phyloP scores from a whole-genome alignment of 352 stramenopile species.

The Globisporangium cylindrosporum region DNA sequence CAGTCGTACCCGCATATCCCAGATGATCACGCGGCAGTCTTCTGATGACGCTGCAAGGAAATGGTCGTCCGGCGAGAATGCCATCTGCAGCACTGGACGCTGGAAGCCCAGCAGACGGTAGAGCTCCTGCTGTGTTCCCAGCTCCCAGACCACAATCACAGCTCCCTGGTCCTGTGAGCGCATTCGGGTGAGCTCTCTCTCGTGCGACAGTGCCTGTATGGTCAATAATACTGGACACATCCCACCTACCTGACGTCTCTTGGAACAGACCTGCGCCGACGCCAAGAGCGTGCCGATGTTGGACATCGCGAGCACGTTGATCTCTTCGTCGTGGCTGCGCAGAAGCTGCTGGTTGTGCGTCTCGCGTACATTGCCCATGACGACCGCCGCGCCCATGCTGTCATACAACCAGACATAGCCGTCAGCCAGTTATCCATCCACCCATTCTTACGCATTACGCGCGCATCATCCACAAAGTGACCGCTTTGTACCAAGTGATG shows the following conservation, averaged over 20 bases:
- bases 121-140: conserved; percentile 35
- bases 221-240: no score
- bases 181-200: neutral
- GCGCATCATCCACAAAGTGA: neutral
- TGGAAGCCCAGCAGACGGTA: conserved; percentile 63
- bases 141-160: conserved; percentile 49
- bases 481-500: conserved; percentile 39
- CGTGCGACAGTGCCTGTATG: no score
- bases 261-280: conserved; percentile 44
- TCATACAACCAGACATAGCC: neutral
- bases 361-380: conserved; percentile 47
- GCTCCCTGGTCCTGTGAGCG: conserved; percentile 33
- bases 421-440: neutral
- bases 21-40: conserved; percentile 67
- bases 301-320: conserved; percentile 45
- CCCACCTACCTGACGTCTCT: conserved; percentile 19
- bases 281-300: conserved; percentile 36
- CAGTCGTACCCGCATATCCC: conserved; percentile 61
- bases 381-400: conserved; percentile 55
- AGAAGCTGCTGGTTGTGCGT: conserved; percentile 55
- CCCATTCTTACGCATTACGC: neutral
- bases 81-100: conserved; percentile 57
- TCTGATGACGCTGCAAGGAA: conserved; percentile 67
- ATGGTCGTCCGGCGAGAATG: conserved; percentile 75
- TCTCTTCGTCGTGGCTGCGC: conserved; percentile 54